Conservation (phyloP, 306 rosid species). For the Fagus crenata region DNA sequence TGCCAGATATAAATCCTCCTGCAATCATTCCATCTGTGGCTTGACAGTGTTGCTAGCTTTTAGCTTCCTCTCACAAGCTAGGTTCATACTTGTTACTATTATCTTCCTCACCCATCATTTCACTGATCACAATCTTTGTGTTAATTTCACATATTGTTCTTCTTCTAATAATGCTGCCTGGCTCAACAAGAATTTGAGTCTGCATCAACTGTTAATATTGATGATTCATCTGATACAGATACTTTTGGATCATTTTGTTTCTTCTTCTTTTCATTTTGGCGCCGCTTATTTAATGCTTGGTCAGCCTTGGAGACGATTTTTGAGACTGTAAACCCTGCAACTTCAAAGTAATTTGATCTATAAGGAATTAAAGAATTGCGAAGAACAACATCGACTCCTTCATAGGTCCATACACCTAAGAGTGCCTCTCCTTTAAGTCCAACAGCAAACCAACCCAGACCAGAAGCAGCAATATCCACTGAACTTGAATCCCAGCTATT, state of each 20-base stretch:
- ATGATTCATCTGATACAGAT: slow-evolving; percentile 22
- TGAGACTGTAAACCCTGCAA: slow-evolving; percentile 75
- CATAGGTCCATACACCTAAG: slow-evolving; percentile 78
- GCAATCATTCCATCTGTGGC: not conserved
- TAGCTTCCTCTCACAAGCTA: not conserved
- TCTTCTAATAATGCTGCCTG: not conserved
- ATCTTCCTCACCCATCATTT: not conserved
- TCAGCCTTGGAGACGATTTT: slow-evolving; percentile 83
- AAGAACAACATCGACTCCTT: slow-evolving; percentile 71
- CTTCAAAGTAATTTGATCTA: slow-evolving; percentile 66
- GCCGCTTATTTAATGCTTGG: slow-evolving; percentile 47
- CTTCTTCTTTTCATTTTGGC: slow-evolving; percentile 42
- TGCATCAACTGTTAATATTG: slow-evolving; percentile 17
- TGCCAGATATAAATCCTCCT: not conserved
- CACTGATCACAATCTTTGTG: not conserved
- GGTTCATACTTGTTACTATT: not conserved
- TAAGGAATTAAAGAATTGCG: slow-evolving; percentile 71
- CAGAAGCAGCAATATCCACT: slow-evolving; percentile 79
- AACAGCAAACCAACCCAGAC: slow-evolving; percentile 92
- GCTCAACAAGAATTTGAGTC: slow-evolving; percentile 10
- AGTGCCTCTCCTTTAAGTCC: slow-evolving; percentile 87
- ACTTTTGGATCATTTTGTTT: slow-evolving; percentile 36
- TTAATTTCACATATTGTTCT: not conserved
- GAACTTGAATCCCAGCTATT: slow-evolving; percentile 89
- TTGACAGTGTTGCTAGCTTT: not conserved